A percentile compares a stretch with the other conserved stretches of the same genome.
phyloP scores from a whole-genome alignment of 2,329 filamentous ascomycete genomes.

The Xylariaceae sp. region DNA sequence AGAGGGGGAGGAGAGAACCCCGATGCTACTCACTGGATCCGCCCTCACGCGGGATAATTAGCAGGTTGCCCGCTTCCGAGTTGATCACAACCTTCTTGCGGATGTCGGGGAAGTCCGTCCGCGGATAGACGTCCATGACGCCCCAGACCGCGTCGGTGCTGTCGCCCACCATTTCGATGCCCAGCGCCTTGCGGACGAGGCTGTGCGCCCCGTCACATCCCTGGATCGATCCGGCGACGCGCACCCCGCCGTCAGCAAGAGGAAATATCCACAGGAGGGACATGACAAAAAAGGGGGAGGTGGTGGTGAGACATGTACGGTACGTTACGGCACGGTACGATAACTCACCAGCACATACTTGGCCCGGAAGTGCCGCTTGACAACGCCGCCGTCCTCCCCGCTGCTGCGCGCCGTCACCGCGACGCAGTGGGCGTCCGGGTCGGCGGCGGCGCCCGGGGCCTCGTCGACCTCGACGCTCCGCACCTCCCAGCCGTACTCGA shows the following conservation, averaged over 20 bases:
- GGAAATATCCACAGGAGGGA: background rate
- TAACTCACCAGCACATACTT: conserved; percentile 44
- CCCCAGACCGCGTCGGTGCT: conserved; percentile 20
- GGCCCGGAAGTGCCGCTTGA: conserved; percentile 32
- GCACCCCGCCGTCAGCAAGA: background rate
- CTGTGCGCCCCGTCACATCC: conserved; percentile 45
- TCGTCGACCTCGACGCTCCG: conserved; percentile 41
- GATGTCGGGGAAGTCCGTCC: conserved; percentile 55
- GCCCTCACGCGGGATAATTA: conserved; percentile 56
- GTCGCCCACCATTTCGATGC: conserved; percentile 47
- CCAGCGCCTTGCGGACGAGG: conserved; percentile 40
- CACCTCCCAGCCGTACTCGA: conserved; percentile 50
- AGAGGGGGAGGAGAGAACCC: too few relatives aligned
- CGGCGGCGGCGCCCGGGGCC: conserved; percentile 18
- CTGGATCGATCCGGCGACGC: too few relatives aligned
- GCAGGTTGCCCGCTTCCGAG: conserved; percentile 45
- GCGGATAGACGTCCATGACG: conserved; percentile 42
- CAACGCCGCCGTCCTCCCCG: too few relatives aligned
- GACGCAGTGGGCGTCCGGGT: conserved; percentile 35
- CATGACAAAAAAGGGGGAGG: background rate
- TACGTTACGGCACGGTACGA: too few relatives aligned
- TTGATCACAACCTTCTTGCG: conserved; percentile 48
- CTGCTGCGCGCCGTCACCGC: conserved; percentile 34
- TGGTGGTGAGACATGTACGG: background rate
- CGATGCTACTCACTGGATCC: too few relatives aligned